A percentile compares a stretch with the other conserved stretches of the same genome.
These are phyloP conservation scores for Chlorella sp. DNA, from an alignment of 139 green algal genomes.

Conservation along the genomic window DNA sequence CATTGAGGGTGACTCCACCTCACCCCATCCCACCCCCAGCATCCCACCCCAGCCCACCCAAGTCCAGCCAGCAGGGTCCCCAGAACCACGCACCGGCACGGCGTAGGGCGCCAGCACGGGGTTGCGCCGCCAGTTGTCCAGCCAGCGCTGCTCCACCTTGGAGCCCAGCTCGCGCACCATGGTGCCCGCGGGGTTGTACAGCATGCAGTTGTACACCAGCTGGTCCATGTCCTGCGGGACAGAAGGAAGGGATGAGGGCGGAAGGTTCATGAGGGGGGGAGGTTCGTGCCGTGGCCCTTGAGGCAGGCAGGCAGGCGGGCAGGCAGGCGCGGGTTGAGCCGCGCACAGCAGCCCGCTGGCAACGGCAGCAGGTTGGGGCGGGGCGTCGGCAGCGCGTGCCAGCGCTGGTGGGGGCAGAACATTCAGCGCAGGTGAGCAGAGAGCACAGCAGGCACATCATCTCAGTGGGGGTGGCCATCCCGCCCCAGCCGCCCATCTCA, in stretches of 20 bases:
- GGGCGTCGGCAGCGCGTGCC: too few relatives aligned
- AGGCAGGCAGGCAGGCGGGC: neutral
- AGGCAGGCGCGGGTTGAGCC: neutral
- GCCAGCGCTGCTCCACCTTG: conserved; percentile 24
- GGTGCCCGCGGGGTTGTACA: conserved; percentile 33
- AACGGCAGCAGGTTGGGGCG: neutral
- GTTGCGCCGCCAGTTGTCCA: conserved; percentile 35
- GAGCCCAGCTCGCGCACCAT: conserved; percentile 3
- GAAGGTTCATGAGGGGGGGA: neutral
- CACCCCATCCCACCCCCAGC: too few relatives aligned
- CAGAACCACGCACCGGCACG: neutral
- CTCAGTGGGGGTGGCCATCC: too few relatives aligned
- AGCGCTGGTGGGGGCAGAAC: too few relatives aligned
- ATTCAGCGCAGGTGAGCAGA: too few relatives aligned
- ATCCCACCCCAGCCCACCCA: too few relatives aligned
- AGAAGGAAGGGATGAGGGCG: neutral
- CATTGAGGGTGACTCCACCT: too few relatives aligned
- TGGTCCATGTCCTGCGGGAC: conserved; percentile 42
- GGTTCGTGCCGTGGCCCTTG: neutral
- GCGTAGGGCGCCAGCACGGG: neutral
- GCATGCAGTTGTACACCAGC: conserved; percentile 47
- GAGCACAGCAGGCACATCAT: too few relatives aligned
- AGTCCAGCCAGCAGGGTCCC: too few relatives aligned
- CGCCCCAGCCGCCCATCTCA: too few relatives aligned
- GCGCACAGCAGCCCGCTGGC: neutral